Conservation (phyloP, 345 rosid species). For the Eucalyptus curtisii region DNA sequence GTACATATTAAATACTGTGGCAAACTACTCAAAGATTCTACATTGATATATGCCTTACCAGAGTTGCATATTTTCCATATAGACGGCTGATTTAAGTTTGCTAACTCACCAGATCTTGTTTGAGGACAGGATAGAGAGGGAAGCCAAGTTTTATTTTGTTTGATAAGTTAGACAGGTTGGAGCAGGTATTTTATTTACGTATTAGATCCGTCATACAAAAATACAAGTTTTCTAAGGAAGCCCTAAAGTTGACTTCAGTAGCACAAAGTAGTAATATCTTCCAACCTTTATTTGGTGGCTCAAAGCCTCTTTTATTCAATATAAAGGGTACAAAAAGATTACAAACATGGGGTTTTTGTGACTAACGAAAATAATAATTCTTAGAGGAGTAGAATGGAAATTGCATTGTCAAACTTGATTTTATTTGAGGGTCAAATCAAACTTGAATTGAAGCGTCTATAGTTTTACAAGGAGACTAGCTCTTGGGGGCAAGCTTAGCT, state of each 20-base stretch:
- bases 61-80: background rate
- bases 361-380: background rate
- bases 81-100: background rate
- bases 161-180: background rate
- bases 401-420: background rate
- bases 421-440: background rate
- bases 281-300: background rate
- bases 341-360: background rate
- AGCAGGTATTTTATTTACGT: background rate
- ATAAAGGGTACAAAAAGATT: background rate
- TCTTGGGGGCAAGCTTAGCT: constrained; percentile 27
- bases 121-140: background rate
- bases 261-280: background rate
- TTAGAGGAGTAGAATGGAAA: background rate
- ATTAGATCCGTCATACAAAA: background rate
- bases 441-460: background rate
- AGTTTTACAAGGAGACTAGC: background rate
- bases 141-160: background rate
- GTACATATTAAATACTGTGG: background rate
- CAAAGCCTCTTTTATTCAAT: background rate
- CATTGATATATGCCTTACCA: background rate
- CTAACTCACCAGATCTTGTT: background rate
- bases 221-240: background rate
- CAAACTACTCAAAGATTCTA: background rate
- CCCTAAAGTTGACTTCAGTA: background rate